Evolutionary conservation across 1,284 basidiomycete species (phyloP).

Genomic region (Rhodotorula sp.): DNA sequence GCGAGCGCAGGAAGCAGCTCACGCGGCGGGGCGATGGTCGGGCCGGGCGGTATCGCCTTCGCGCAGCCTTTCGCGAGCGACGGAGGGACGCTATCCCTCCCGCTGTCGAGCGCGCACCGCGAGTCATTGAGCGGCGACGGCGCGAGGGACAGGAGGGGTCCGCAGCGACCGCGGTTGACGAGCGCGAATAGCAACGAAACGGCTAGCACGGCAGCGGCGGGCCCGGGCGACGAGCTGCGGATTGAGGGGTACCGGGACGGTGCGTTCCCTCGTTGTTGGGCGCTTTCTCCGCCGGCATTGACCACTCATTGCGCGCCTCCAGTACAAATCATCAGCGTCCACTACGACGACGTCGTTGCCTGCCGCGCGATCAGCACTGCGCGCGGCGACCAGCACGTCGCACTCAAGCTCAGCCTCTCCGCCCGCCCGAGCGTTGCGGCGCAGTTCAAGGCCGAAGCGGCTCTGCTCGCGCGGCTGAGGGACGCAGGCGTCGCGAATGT

Average conservation of each 20-base stretch:
- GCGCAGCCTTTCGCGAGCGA: not conserved
- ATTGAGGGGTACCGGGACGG: conserved; percentile 30
- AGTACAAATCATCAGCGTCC: conserved; percentile 28
- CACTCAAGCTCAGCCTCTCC: conserved; percentile 33
- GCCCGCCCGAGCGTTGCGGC: conserved; percentile 21
- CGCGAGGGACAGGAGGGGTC: not conserved
- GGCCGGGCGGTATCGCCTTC: not conserved
- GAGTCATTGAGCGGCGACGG: not conserved
- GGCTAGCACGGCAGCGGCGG: not conserved
- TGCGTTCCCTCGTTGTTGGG: not conserved
- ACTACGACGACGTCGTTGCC: conserved; percentile 41
- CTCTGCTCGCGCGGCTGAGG: conserved; percentile 18
- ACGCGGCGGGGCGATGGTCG: not conserved
- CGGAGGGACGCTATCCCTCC: not conserved
- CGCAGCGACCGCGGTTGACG: not conserved
- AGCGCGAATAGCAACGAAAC: conserved; percentile 1
- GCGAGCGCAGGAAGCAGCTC: not conserved
- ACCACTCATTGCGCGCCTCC: not conserved
- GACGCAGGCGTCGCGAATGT: conserved; percentile 26
- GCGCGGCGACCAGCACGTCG: conserved; percentile 25
- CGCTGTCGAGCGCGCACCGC: not conserved
- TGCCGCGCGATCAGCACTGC: conserved; percentile 28
- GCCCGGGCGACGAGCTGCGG: conserved; percentile 25
- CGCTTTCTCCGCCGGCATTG: too few relatives aligned
- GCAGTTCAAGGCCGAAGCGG: conserved; percentile 35